Conservation (phyloP, 495 filamentous ascomycete genomes). For the Xylaria grammica region DNA sequence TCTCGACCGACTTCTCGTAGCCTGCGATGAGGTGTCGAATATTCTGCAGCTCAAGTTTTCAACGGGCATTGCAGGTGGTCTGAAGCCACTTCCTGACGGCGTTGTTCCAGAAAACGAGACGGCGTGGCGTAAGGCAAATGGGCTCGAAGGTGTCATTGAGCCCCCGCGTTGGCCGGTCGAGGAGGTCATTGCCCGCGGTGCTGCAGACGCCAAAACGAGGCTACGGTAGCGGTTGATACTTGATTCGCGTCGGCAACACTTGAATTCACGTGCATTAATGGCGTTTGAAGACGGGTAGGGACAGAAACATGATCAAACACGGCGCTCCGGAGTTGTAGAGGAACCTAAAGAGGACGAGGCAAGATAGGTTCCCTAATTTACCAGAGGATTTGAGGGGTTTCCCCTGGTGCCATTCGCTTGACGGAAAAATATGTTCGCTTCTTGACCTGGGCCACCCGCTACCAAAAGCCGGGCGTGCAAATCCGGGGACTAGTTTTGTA, state of each 20-base stretch:
- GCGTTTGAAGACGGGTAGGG: constrained; percentile 33
- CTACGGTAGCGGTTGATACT: constrained; percentile 54
- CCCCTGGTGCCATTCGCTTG: constrained; percentile 35
- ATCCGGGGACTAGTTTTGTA: constrained; percentile 28
- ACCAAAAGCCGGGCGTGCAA: constrained; percentile 17
- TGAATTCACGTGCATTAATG: constrained; percentile 29
- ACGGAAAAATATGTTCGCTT: constrained; percentile 38
- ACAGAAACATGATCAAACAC: constrained; percentile 32
- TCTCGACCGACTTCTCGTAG: constrained; percentile 84
- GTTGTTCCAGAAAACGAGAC: constrained; percentile 72
- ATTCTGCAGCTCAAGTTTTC: constrained; percentile 95
- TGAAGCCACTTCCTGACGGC: constrained; percentile 71
- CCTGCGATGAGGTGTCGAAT: constrained; percentile 92
- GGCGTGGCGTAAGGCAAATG: constrained; percentile 60
- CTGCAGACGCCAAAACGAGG: constrained; percentile 75
- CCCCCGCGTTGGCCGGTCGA: constrained; percentile 83
- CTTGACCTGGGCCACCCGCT: constrained; percentile 31
- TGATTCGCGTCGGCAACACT: constrained; percentile 18
- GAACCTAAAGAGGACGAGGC: constrained; percentile 7
- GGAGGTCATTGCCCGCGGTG: constrained; percentile 79
- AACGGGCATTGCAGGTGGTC: constrained; percentile 88
- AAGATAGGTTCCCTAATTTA: constrained; percentile 16
- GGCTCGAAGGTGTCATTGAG: constrained; percentile 54
- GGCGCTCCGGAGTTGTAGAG: constrained; percentile 38
- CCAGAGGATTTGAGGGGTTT: constrained; percentile 12